Conservation (phyloP, 2,329 filamentous ascomycete genomes). For the Ophiocordyceps camponoti-saundersi region DNA sequence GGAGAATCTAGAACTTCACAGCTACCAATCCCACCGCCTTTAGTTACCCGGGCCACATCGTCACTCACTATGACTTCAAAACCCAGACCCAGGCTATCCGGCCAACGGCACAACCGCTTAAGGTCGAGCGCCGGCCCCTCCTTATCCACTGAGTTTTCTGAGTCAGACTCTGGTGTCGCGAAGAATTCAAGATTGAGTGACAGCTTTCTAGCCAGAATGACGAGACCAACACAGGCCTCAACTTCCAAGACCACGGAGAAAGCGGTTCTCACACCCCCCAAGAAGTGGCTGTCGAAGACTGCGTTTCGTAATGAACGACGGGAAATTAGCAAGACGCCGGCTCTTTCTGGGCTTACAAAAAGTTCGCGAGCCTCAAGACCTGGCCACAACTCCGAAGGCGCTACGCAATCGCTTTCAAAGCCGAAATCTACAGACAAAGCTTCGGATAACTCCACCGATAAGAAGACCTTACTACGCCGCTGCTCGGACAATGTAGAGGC, state of each 20-base stretch:
- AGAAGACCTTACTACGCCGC: too few species aligned
- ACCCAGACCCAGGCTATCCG: neutral
- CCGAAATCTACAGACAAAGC: too few species aligned
- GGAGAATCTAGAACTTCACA: too few species aligned
- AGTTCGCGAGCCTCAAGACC: too few species aligned
- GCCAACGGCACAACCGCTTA: neutral
- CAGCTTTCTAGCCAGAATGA: slow-evolving; percentile 66
- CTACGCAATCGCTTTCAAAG: too few species aligned
- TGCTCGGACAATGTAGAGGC: too few species aligned
- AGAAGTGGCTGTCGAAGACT: slow-evolving; percentile 12
- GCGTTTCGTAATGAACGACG: neutral
- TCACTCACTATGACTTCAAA: neutral
- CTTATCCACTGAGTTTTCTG: slow-evolving; percentile 28
- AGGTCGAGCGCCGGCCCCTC: slow-evolving; percentile 39
- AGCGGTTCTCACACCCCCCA: slow-evolving; percentile 29
- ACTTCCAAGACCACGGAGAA: slow-evolving; percentile 53
- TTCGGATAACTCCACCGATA: too few species aligned
- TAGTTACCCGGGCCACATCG: too few species aligned
- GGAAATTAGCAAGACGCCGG: neutral
- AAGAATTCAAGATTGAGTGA: slow-evolving; percentile 44
- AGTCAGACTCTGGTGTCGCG: slow-evolving; percentile 12
- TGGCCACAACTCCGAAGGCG: too few species aligned
- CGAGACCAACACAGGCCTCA: slow-evolving; percentile 55
- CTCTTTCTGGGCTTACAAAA: too few species aligned
- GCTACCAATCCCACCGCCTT: too few species aligned